Evolutionary conservation across 192 early-diverging fungal species (phyloP), one percentile per base, ranked within the genome.

Genomic region (Coemansia javaensis): DNA sequence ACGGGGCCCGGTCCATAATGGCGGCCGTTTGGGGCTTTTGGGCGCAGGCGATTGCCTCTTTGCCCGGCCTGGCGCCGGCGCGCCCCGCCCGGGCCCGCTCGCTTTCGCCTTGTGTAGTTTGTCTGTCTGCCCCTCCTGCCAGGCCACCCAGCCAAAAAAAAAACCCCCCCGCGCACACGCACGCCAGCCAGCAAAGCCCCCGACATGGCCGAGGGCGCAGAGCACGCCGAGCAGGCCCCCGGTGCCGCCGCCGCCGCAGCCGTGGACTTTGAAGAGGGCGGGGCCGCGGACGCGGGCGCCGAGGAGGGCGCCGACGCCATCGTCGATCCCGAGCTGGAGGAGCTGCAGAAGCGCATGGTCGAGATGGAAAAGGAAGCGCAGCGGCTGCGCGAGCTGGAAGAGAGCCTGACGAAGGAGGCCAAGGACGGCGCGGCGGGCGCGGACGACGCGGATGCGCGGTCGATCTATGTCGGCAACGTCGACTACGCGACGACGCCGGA

Each of bases 401-500:
- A 72, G 56, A 72, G 52, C 20, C 28, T 72, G 56, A 44, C 62
- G 9, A 64, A 64, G 40, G 68, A 54, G 27, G 17, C 52, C 15
- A 41, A 39, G 31, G 54, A 56, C 13, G 47, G 40, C 32, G 47
- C 33, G 10, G 22, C 52, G 20, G 50, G 47, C 4, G 53, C 46
- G 15, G 64, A 66, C 27, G 76, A 78, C 31, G 83, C 87, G 16
- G 94, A 99, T 36, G 50, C 65, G 13, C 75, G 94, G 56, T 97
- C 93, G 22, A 85, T 95, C 40, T 96, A 95, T 61, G 89, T 97
- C 20, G 91, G 94, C 27, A 96, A 93, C 76, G 93, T 97, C 21
- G 96, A 99, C 66, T 99, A 97, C 75, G 77, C 71, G 32, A 77
- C 90, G 20, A 93, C 92, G 42, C 93, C 96, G 14, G 94, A 97